These are phyloP conservation scores for Xylariaceae sp. DNA, from an alignment of 2,329 filamentous ascomycete genomes.

Conservation along the genomic window DNA sequence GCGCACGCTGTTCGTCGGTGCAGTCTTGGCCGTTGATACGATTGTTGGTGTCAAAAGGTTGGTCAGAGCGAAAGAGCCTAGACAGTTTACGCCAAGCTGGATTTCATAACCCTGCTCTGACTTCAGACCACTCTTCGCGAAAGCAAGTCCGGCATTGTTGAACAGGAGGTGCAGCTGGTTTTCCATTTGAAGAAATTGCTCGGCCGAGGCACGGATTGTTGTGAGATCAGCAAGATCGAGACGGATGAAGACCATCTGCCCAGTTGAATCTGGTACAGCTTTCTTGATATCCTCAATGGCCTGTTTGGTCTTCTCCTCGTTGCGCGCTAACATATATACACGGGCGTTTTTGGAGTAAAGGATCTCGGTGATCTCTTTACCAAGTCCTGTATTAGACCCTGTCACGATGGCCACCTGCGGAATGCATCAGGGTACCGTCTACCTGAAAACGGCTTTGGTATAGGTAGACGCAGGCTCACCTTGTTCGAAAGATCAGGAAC, in stretches of 20 bases:
- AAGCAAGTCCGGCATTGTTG: slow-evolving; percentile 49
- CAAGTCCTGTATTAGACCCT: slow-evolving; percentile 29
- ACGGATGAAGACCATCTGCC: slow-evolving; percentile 26
- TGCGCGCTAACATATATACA: slow-evolving; percentile 46
- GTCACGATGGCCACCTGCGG: slow-evolving; percentile 40
- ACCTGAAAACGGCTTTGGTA: neutral
- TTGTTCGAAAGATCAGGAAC: slow-evolving; percentile 12
- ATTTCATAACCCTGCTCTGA: slow-evolving; percentile 27
- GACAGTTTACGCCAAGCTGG: slow-evolving; percentile 23
- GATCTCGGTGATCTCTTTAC: slow-evolving; percentile 43
- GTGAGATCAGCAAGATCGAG: slow-evolving; percentile 20
- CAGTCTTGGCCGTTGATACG: slow-evolving; percentile 7
- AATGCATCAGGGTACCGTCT: slow-evolving; percentile 3
- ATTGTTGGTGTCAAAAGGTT: slow-evolving; percentile 18
- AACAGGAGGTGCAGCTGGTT: slow-evolving; percentile 53
- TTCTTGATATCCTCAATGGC: slow-evolving; percentile 11
- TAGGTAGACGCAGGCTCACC: slow-evolving; percentile 6
- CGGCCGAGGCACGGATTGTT: slow-evolving; percentile 38
- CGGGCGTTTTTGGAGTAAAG: slow-evolving; percentile 47
- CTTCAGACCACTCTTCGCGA: slow-evolving; percentile 32
- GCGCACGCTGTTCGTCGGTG: slow-evolving; percentile 14
- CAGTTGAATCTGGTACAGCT: slow-evolving; percentile 11
- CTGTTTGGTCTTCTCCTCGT: slow-evolving; percentile 11
- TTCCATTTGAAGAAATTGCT: slow-evolving; percentile 48
- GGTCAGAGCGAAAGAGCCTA: slow-evolving; percentile 22